Base-by-base conservation (phyloP, 345 rosid genomes). In the Corchorus capsularis region DNA sequence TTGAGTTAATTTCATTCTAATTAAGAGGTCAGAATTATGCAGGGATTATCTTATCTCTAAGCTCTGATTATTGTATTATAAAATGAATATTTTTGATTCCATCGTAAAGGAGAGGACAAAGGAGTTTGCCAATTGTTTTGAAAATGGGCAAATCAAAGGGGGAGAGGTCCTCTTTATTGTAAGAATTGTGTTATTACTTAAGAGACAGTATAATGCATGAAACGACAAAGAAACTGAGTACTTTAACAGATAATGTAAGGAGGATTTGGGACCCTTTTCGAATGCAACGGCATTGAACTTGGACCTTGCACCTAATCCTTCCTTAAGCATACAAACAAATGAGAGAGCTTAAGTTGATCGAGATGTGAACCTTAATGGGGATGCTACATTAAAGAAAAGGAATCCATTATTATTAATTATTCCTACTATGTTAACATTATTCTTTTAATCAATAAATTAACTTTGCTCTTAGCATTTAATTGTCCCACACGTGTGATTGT, bases 251-350 rank as follows among this genome's bases (percentile, higher is more conserved):
- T 43, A 27, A 13, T 81, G 89, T 76, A 47, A 15, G 55, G 19
- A 19, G 52, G 45, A 69, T 22, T 54, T 22, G 81, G 76, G 77
- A 81, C 86, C 86, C 80, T 49, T 68, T 43, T 64, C 83, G 57
- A 34, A 16, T 75, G 83, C 76, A 15, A 68, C 79, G 87, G 86
- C 86, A 62, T 46, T 41, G 13, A 65, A 64, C 32, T 2, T 32
- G 79, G 77, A 57, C 14, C 69, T 65, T 74, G 37, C 45, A 32
- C 4, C 77, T 55, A 34, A 57, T 43, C 32, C 43, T 55, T 61
- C 43, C 45, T 50, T 13, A 14, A 49, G 13, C 39, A 71, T 0
- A 7, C 27, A 19, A 55, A 55, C 19, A 15, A 52, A 52, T 1
- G 3, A 14, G 53, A 46, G 37, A 35, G 65, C 9, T 27, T 3